These are phyloP conservation scores for Fusarium tanahbumbuense DNA, from an alignment of 2,329 filamentous ascomycete genomes.

Conservation along the genomic window DNA sequence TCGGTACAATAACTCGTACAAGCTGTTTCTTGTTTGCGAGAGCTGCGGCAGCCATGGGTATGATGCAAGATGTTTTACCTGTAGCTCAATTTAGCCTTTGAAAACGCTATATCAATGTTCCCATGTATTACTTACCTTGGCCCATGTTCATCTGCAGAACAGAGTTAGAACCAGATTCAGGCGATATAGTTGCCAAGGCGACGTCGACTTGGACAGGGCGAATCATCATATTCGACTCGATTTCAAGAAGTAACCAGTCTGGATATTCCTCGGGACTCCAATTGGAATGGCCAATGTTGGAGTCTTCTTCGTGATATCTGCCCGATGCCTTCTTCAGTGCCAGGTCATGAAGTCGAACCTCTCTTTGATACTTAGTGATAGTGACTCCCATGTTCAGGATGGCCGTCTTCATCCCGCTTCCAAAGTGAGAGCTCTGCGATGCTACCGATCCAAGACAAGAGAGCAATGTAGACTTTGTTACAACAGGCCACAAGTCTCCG, in stretches of 20 bases:
- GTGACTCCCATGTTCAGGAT: constrained; percentile 35
- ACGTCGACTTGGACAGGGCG: constrained; percentile 71
- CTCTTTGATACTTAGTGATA: constrained; percentile 46
- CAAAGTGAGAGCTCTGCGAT: constrained; percentile 27
- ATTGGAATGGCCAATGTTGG: constrained; percentile 60
- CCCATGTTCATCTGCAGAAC: constrained; percentile 77
- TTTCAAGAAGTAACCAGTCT: constrained; percentile 75
- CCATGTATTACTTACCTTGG: constrained; percentile 54
- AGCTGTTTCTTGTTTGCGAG: constrained; percentile 61
- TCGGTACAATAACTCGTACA: constrained; percentile 67
- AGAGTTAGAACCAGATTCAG: constrained; percentile 63
- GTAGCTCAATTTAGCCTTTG: background rate
- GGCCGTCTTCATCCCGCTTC: constrained; percentile 38
- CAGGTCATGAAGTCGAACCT: constrained; percentile 64
- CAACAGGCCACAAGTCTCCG: constrained; percentile 41
- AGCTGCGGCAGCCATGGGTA: constrained; percentile 62
- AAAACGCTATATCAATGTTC: background rate
- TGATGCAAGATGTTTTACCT: constrained; percentile 69
- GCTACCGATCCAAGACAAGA: constrained; percentile 25
- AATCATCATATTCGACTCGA: constrained; percentile 73
- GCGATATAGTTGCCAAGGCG: constrained; percentile 68
- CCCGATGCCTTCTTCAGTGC: constrained; percentile 61
- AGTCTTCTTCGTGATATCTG: constrained; percentile 60
- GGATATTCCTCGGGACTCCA: constrained; percentile 66
- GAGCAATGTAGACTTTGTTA: constrained; percentile 39